These are phyloP conservation scores for Anethum foeniculum DNA, from an alignment of 140 eudicot genomes.

Conservation along the genomic window DNA sequence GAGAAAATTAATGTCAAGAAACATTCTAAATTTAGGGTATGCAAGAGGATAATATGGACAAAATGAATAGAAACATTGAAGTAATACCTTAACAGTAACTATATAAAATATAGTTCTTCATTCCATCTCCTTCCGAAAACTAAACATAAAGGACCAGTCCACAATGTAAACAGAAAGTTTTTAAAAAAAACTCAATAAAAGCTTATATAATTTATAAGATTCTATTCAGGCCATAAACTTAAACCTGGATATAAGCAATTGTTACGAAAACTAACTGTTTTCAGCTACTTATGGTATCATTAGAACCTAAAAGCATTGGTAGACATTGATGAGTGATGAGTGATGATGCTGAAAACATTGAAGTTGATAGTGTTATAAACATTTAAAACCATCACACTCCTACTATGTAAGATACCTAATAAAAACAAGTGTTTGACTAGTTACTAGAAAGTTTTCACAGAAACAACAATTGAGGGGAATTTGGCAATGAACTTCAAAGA, in stretches of 20 bases:
- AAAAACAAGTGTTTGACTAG: no score
- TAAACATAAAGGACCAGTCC: constrained; percentile 18
- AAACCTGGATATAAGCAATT: neutral
- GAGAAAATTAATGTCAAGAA: neutral
- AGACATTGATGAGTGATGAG: no score
- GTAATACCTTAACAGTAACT: constrained; percentile 80
- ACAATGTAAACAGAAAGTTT: neutral
- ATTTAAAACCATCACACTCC: no score
- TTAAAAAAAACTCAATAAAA: neutral
- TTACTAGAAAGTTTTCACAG: no score
- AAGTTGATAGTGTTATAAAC: no score
- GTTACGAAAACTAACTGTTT: no score
- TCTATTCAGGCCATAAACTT: neutral
- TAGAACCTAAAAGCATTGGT: no score
- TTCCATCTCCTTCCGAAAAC: constrained; percentile 98
- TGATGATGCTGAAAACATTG: no score
- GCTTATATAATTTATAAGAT: neutral
- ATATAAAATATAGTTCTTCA: constrained; percentile 93
- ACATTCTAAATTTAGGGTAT: neutral
- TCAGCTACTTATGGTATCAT: no score
- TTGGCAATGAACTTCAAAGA: no score
- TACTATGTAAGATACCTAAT: no score
- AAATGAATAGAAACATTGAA: neutral
- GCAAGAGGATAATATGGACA: neutral
- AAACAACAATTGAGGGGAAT: no score